Evolutionary conservation across 139 green algal genomes (phyloP).

Genomic region (Ettlia oleoabundans): DNA sequence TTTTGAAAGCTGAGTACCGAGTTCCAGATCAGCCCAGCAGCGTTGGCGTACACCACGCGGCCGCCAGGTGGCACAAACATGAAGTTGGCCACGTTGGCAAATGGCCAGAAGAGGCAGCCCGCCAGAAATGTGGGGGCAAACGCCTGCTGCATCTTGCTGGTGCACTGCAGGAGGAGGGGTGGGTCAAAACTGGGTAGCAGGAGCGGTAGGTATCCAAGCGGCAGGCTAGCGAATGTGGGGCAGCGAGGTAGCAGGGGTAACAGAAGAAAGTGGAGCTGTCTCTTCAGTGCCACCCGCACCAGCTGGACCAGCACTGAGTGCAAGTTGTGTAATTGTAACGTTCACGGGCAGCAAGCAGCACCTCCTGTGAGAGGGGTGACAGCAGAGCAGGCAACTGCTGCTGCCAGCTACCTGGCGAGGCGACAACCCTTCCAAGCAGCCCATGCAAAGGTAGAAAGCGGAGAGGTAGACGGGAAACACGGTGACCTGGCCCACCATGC

Average conservation of each 20-base stretch:
- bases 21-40: conserved; percentile 63
- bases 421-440: conserved; percentile 53
- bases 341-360: no score
- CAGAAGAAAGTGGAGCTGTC: no score
- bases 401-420: not conserved
- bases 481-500: conserved; percentile 22
- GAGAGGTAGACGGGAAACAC: conserved; percentile 55
- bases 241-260: no score
- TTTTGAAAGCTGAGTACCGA: conserved; percentile 39
- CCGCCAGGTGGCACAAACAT: conserved; percentile 44
- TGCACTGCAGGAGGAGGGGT: not conserved
- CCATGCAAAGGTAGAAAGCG: conserved; percentile 60
- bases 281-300: no score
- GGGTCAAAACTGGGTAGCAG: not conserved
- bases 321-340: no score
- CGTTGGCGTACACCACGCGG: conserved; percentile 64
- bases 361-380: no score
- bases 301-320: no score
- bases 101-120: conserved; percentile 65
- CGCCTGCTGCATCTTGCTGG: conserved; percentile 30
- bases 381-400: not conserved
- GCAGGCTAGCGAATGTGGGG: not conserved
- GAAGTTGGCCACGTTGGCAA: conserved; percentile 73
- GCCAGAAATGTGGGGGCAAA: conserved; percentile 39
- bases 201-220: no score